Base-by-base conservation (phyloP, 257 asterid genomes). In the Apocynum venetum region DNA sequence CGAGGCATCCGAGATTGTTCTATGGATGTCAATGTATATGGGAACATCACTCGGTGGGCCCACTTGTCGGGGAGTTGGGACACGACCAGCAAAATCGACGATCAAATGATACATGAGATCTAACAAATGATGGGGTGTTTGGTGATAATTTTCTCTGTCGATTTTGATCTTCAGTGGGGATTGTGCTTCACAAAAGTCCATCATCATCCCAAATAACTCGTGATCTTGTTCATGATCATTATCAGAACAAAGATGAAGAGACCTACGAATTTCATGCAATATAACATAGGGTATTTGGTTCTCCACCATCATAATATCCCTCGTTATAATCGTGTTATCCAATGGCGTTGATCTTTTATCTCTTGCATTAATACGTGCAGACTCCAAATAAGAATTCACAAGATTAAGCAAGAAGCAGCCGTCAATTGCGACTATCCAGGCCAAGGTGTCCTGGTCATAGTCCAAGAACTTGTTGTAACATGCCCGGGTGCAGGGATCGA, bases 351-450 rank as follows among this genome's bases (percentile, higher is more conserved):
- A 57, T 61, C 60, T 49, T 19, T 14, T 61, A 52, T 70, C 78
- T 15, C 46, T 53, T 31, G 75, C 3, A n/a, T 78, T 72, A 36
- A 4, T 46, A 6, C 8, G 49, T 13, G 68, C 31, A 0, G 48
- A 20, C 1, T 66, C 80, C 8, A 60, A 8, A 46, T 52, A 72
- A 59, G 80, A 81, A 75, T 43, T 31, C 17, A 68, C 51, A 10
- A 82, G 9, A 31, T 80, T 73, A 35, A 87, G 73, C 79, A 85
- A 81, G 78, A 82, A 87, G 1, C 89, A 78, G 2, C 85, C 88
- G 48, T 89, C 93, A 19, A 89, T 80, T 1, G 89, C 85, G 0
- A 87, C 41, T 0, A 89, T 83, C 89, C 86, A 81, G 0, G 89
- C 89, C 8, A 89, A 79, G 7, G 89, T 77, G 1, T 81, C 80